phyloP scores from a whole-genome alignment of 2,329 filamentous ascomycete species.

The Aureobasidium subglaciale region DNA sequence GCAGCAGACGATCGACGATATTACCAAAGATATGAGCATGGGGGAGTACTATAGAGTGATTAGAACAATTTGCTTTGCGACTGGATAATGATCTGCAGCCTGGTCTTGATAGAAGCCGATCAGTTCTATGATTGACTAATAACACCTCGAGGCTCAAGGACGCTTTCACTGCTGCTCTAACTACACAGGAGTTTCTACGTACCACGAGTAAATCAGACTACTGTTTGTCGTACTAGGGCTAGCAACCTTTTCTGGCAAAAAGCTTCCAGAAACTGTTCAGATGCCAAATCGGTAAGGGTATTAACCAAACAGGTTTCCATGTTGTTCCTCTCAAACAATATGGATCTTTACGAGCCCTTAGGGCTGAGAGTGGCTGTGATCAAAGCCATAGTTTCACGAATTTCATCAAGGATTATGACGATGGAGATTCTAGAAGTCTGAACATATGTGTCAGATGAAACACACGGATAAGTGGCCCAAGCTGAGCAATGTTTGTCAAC shows the following conservation, averaged over 20 bases:
- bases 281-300: background rate
- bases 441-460: background rate
- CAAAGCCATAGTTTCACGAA: background rate
- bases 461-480: background rate
- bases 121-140: background rate
- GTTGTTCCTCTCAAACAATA: no score
- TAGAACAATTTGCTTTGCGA: background rate
- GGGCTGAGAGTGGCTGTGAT: slow-evolving; percentile 2
- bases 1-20: background rate
- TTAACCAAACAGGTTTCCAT: background rate
- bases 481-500: background rate
- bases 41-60: background rate
- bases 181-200: no score
- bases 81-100: background rate
- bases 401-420: background rate
- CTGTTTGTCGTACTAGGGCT: no score
- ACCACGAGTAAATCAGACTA: no score
- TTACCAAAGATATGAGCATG: background rate
- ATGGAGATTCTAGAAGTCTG: background rate
- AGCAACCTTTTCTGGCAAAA: no score
- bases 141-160: no score
- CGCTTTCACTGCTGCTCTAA: no score
- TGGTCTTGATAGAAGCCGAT: background rate
- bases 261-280: background rate
- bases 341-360: background rate